These are phyloP conservation scores for Angomonas ambiguus DNA, from an alignment of 208 protist genomes.

Conservation along the genomic window DNA sequence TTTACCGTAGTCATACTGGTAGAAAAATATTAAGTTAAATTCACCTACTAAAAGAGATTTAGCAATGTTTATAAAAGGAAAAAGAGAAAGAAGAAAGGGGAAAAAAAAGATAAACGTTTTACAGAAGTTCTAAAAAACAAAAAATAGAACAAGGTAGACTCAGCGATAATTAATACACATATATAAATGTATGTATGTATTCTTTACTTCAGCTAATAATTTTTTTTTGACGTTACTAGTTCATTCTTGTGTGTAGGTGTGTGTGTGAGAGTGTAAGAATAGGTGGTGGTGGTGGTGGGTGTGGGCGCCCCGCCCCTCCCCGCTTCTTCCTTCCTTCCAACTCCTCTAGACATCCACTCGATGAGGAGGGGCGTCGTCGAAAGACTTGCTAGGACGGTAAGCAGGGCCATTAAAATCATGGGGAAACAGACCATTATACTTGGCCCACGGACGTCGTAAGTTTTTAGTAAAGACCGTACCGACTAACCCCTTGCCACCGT, in stretches of 20 bases:
- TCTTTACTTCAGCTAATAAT: background rate
- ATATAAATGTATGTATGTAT: background rate
- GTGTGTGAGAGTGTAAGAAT: background rate
- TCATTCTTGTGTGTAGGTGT: conserved; percentile 1
- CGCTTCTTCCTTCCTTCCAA: conserved; percentile 12
- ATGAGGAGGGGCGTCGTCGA: conserved; percentile 48
- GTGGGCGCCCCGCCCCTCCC: conserved; percentile 10
- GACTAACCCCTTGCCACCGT: conserved; percentile 56
- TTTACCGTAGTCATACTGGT: conserved; percentile 27
- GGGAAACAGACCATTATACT: conserved; percentile 78
- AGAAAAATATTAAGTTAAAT: background rate
- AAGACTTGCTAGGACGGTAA: conserved; percentile 34
- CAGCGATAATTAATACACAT: background rate
- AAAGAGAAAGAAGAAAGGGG: background rate
- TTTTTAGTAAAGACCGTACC: conserved; percentile 78
- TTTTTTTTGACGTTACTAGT: background rate
- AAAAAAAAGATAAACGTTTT: conserved; percentile 7
- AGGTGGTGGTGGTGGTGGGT: no score
- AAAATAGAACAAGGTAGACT: background rate
- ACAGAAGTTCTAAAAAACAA: background rate
- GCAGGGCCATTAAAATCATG: conserved; percentile 70
- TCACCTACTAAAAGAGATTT: conserved; percentile 20
- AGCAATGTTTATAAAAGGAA: conserved; percentile 4
- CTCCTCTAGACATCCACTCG: background rate
- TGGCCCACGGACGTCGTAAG: conserved; percentile 77